Evolutionary conservation across 2,329 filamentous ascomycete species (phyloP).

Genomic region (Salinomyces thailandicus): DNA sequence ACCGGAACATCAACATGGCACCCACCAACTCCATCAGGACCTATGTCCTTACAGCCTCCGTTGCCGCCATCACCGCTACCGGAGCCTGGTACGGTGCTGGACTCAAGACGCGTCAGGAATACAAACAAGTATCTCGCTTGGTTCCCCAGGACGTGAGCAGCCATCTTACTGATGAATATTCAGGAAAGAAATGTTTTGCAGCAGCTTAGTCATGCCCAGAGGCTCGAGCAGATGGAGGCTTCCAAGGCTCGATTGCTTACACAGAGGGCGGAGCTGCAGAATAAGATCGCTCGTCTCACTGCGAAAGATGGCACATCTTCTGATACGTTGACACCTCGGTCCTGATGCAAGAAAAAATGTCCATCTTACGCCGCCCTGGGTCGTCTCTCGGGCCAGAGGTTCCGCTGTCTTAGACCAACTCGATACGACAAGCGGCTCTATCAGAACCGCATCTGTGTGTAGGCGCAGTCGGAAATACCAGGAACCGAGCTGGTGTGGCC

Average conservation of each 20-base stretch:
- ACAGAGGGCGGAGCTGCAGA: conserved; percentile 45
- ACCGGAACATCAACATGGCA: conserved; percentile 13
- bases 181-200: conserved; percentile 32
- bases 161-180: conserved; percentile 2
- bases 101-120: conserved; percentile 44
- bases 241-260: conserved; percentile 39
- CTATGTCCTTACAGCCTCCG: conserved; percentile 44
- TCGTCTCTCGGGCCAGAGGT: too few relatives aligned
- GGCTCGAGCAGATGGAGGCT: conserved; percentile 44
- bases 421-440: too few relatives aligned
- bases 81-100: conserved; percentile 52
- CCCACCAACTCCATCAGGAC: conserved; percentile 30
- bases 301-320: conserved; percentile 17
- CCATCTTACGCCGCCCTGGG: too few relatives aligned
- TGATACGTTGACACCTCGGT: background rate
- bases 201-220: conserved; percentile 43
- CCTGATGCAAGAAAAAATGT: too few relatives aligned
- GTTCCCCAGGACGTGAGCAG: too few relatives aligned
- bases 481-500: too few relatives aligned
- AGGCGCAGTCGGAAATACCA: too few relatives aligned
- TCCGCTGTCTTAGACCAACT: too few relatives aligned
- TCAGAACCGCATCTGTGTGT: too few relatives aligned
- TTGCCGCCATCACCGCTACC: conserved; percentile 46
- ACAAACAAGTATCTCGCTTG: conserved; percentile 35
- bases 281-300: conserved; percentile 45